These are phyloP conservation scores for Fragaria iinumae DNA, from an alignment of 306 rosid genomes.

Conservation along the genomic window DNA sequence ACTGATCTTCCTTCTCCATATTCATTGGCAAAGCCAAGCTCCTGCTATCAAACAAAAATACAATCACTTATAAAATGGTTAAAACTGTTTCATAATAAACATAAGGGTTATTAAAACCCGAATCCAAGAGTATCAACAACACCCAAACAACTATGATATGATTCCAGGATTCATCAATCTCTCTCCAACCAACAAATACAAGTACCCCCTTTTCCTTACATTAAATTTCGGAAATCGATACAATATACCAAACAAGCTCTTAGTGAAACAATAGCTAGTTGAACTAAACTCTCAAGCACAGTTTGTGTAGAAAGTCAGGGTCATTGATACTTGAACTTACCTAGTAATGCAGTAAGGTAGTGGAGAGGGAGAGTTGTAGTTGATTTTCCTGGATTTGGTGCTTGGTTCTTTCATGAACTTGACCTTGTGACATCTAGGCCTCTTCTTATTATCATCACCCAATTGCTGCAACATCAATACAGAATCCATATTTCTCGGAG, in stretches of 20 bases:
- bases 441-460: conserved; percentile 33
- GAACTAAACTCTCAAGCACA: not conserved
- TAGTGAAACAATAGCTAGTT: not conserved
- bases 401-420: conserved; percentile 36
- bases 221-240: not conserved
- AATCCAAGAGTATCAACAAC: not conserved
- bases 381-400: not conserved
- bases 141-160: not conserved
- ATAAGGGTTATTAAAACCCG: not conserved
- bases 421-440: conserved; percentile 43
- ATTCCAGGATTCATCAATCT: conserved; percentile 2
- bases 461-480: conserved; percentile 5
- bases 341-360: conserved; percentile 35
- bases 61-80: not conserved
- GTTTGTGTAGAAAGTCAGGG: not conserved
- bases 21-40: conserved; percentile 26
- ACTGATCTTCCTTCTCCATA: conserved; percentile 50
- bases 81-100: conserved; percentile 2
- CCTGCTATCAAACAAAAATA: conserved; percentile 27
- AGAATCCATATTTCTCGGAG: not conserved
- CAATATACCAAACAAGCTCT: not conserved
- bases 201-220: not conserved
- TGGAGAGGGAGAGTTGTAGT: conserved; percentile 28
- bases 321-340: conserved; percentile 27
- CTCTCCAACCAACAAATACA: conserved; percentile 12